These are phyloP conservation scores for Nissolia schottii DNA, from an alignment of 306 rosid genomes.

Conservation along the genomic window DNA sequence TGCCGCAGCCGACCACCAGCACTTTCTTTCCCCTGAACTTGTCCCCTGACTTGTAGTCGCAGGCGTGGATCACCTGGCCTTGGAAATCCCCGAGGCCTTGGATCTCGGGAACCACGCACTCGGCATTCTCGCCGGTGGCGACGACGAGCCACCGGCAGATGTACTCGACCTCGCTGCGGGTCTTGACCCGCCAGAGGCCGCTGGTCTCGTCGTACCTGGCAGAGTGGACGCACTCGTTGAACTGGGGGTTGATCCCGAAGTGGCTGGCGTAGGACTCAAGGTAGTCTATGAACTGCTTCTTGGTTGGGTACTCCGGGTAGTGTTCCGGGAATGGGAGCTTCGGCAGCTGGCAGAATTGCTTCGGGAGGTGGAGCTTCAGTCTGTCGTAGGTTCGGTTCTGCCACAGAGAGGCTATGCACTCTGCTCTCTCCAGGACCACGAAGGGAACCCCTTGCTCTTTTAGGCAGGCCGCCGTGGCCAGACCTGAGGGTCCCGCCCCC, in stretches of 20 bases:
- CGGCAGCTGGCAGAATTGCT: slow-evolving; percentile 88
- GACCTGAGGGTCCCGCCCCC: slow-evolving; percentile 93
- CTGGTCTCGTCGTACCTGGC: slow-evolving; percentile 75
- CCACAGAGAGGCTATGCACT: slow-evolving; percentile 89
- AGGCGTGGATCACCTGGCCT: slow-evolving; percentile 66
- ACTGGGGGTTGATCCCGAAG: slow-evolving; percentile 68
- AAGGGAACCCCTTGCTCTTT: slow-evolving; percentile 86
- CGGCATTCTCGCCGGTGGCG: slow-evolving; percentile 95
- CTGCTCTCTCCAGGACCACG: slow-evolving; percentile 63
- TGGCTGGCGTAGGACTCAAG: slow-evolving; percentile 56
- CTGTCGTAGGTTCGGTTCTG: slow-evolving; percentile 80
- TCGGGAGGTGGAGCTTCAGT: slow-evolving; percentile 89
- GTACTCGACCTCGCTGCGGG: slow-evolving; percentile 62
- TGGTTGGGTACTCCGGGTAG: slow-evolving; percentile 86
- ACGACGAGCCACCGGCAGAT: slow-evolving; percentile 87
- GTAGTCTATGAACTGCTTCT: slow-evolving; percentile 67
- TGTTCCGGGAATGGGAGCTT: slow-evolving; percentile 65
- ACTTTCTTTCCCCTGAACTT: slow-evolving; percentile 69
- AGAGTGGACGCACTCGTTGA: slow-evolving; percentile 69
- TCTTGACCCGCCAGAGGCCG: slow-evolving; percentile 75
- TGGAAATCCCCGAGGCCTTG: slow-evolving; percentile 55
- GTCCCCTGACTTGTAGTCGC: slow-evolving; percentile 81
- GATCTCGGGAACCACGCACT: slow-evolving; percentile 62
- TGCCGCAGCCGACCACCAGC: slow-evolving; percentile 88
- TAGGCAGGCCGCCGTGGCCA: slow-evolving; percentile 90